A percentile compares a stretch with the other conserved stretches of the same genome.
Conservation (phyloP, 1,284 basidiomycete genomes). For the Puccinia polysora region DNA sequence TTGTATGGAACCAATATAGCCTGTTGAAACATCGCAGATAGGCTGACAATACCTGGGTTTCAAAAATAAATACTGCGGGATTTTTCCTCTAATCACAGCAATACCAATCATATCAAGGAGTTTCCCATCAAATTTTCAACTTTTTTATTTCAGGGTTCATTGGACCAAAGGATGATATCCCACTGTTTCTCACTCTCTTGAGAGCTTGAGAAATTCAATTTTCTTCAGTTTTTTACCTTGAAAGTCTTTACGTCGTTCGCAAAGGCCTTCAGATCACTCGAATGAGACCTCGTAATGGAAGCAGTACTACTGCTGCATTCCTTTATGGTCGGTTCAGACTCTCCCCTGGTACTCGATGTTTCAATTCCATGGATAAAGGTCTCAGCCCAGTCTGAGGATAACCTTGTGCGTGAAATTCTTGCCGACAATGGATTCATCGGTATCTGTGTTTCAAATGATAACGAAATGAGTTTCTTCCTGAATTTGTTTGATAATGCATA, state of each 20-base stretch:
- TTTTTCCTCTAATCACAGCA: too few relatives aligned
- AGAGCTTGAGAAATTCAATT: too few relatives aligned
- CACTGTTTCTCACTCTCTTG: too few relatives aligned
- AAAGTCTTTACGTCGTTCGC: not conserved
- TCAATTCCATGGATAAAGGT: conserved; percentile 26
- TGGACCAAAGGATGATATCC: too few relatives aligned
- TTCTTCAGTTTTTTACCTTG: not conserved
- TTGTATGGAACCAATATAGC: too few relatives aligned
- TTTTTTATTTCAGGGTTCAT: too few relatives aligned
- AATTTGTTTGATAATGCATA: not conserved
- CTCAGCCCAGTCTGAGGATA: conserved; percentile 35
- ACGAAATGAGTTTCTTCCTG: not conserved
- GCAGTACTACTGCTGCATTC: conserved; percentile 13
- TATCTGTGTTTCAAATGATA: conserved; percentile 2
- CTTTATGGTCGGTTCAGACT: not conserved
- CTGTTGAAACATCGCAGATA: too few relatives aligned
- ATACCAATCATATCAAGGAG: too few relatives aligned
- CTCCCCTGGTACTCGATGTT: not conserved
- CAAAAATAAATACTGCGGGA: too few relatives aligned
- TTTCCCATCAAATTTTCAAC: too few relatives aligned
- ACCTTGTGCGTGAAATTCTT: conserved; percentile 30
- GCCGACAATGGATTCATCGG: conserved; percentile 35
- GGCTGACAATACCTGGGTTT: too few relatives aligned
- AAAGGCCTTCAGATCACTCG: conserved; percentile 27
- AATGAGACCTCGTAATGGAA: conserved; percentile 3